Evolutionary conservation across 768 basidiomycete genomes (phyloP).

Genomic region (Boletus huronensis): DNA sequence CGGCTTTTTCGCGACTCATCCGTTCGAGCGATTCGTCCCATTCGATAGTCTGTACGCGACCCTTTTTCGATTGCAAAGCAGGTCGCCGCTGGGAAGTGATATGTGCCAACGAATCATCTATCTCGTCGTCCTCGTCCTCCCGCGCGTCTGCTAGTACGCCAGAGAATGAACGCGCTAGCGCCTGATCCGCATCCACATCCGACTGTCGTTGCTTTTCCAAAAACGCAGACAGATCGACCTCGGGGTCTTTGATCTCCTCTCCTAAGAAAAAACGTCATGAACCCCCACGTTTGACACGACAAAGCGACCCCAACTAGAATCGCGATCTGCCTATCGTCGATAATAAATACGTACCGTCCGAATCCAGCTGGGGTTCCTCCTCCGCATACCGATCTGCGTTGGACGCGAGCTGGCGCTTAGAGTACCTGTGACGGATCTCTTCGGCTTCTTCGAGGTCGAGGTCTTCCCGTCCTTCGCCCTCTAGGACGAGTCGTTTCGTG

Average conservation of each 20-base stretch:
- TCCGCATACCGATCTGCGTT: constrained; percentile 77
- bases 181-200: constrained; percentile 30
- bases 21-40: constrained; percentile 69
- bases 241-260: constrained; percentile 63
- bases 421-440: constrained; percentile 49
- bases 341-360: constrained; percentile 51
- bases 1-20: constrained; percentile 64
- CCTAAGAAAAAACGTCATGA: constrained; percentile 37
- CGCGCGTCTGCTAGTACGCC: constrained; percentile 17
- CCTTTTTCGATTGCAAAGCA: constrained; percentile 46
- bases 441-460: constrained; percentile 43
- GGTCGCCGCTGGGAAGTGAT: constrained; percentile 36
- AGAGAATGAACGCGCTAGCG: constrained; percentile 2
- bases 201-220: constrained; percentile 58
- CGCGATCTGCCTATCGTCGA: neutral
- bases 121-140: constrained; percentile 47
- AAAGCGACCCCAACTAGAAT: neutral
- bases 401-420: constrained; percentile 56
- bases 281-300: neutral
- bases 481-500: constrained; percentile 54
- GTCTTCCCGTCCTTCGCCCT: constrained; percentile 47
- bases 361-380: constrained; percentile 63
- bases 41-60: constrained; percentile 57
- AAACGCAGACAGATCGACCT: constrained; percentile 67
- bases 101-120: constrained; percentile 57